These are phyloP conservation scores for Panicum miliaceum DNA, from an alignment of 176 grass and related monocot species.

Conservation along the genomic window DNA sequence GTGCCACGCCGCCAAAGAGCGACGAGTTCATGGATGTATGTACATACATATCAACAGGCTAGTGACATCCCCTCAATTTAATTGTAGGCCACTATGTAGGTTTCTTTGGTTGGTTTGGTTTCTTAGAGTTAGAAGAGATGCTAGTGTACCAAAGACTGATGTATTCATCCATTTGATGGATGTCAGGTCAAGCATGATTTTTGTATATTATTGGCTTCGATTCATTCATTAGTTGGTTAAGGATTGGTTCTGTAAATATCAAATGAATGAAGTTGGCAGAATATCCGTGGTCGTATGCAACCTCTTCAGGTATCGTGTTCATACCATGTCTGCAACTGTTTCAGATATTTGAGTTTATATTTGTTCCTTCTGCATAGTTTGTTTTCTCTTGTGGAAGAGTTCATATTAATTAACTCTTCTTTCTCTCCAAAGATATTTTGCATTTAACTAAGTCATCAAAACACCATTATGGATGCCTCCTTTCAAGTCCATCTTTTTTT, in stretches of 20 bases:
- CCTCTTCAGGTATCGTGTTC: neutral
- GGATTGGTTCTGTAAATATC: neutral
- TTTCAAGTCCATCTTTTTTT: neutral
- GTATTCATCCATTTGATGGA: neutral
- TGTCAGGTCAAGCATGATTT: neutral
- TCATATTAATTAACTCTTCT: neutral
- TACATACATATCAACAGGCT: slow-evolving; percentile 30
- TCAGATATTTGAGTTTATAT: too few species aligned
- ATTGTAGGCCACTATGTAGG: neutral
- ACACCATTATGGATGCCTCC: neutral
- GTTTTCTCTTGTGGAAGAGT: neutral
- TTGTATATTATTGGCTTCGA: neutral
- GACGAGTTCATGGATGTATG: neutral
- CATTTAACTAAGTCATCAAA: neutral
- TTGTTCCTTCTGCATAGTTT: neutral
- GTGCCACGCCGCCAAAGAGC: neutral
- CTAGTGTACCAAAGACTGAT: neutral
- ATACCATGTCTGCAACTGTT: neutral
- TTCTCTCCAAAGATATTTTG: neutral
- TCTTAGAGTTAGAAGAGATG: neutral
- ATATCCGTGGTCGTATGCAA: neutral
- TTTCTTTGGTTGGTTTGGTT: neutral
- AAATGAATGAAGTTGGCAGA: neutral
- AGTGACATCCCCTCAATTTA: neutral
- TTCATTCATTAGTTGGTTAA: neutral